Base-by-base conservation (phyloP, 2,329 filamentous ascomycete genomes). In the Aspergillus ochraceoroseus region DNA sequence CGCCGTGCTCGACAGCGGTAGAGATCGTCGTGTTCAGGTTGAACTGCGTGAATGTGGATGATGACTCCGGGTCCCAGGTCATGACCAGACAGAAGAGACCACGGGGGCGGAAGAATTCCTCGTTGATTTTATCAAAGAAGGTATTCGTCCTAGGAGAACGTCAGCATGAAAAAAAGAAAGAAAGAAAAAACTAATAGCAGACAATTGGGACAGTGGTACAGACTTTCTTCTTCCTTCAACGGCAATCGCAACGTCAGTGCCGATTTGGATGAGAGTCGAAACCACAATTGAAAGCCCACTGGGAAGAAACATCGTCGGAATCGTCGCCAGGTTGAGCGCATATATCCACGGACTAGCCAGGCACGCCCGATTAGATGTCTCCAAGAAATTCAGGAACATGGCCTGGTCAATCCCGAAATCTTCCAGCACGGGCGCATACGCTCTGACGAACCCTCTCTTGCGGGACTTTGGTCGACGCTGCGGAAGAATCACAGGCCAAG, bases 61-160 rank as follows among this genome's bases (percentile, higher is more conserved):
- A 42, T 0, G 55, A 46, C 3, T 69, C 64, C 0, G 72, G 70
- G 36, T 72, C 72, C 62, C 67, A 78, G 1, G 72, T 72, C 61
- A 80, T 70, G 25, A 82, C 64, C 13, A 76, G 61, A 44, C 68
- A 72, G 57, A 72, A 75, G 0, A 81, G 65, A 0, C 77, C 77
- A 2, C 68, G 69, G 0, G 78, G 77, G 32, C 66, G 68, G 56
- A 82, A 82, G 43, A 78, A 70, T 2, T 73, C 65, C 6, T 70
- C 64, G 51, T 81, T 82, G 50, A 78, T 67, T 23, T 65, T 59
- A 48, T 79, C 70, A 11, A 82, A 66, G 52, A 77, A 81, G 0
- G 55, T 61, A 49, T 79, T 80, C 0, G 72, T 68, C 28, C 67
- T 56, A 31, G 1, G 6, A 9, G 13, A 7, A 6, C n/a, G n/a